Evolutionary conservation across 441 rosid species (phyloP), one percentile per base, ranked within the genome.

Genomic region (Adansonia grandidieri): DNA sequence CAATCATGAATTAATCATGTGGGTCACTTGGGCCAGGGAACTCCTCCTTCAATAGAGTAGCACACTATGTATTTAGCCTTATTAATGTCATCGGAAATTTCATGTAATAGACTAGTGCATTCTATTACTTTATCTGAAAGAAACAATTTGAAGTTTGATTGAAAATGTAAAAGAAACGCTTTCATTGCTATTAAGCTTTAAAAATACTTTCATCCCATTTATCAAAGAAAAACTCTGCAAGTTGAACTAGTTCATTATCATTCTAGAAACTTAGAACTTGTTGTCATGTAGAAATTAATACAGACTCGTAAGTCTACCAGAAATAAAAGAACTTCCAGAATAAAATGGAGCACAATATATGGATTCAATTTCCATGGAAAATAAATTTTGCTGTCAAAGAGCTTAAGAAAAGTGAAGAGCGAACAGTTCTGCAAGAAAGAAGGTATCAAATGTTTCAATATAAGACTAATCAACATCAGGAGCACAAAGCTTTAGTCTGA

Each of bases 211-310:
- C 47, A 48, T 9, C 9, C 62, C 73, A 69, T 48, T 47, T 69
- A 69, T 47, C 73, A 69, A 22, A 51, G 74, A 71, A 70, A 24
- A 70, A 22, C 44, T 70, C 47, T 24, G 24, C 73, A 71, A 24
- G 13, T 51, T 24, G 45, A 24, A 28, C 44, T 7, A 2, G 28
- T 51, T 50, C 44, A 22, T 15, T 28, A 50, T 9, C 5, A 15
- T 51, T 51, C 17, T 51, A 28, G 45, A 70, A 48, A 71, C 19
- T 71, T 51, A 24, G 44, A 51, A 51, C 20, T 45, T 32, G 42
- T 56, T 56, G 9, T 56, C 37, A 40, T 40, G 63, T 56, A 72
- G 65, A 73, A 17, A 19, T 19, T 17, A 56, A 73, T 56, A 48
- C 75, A 56, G 64, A 54, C 32, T 37, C 76, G 9, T 71, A 40